phyloP scores from a whole-genome alignment of 1,284 basidiomycete species.

The Microstroma glucosiphilum region DNA sequence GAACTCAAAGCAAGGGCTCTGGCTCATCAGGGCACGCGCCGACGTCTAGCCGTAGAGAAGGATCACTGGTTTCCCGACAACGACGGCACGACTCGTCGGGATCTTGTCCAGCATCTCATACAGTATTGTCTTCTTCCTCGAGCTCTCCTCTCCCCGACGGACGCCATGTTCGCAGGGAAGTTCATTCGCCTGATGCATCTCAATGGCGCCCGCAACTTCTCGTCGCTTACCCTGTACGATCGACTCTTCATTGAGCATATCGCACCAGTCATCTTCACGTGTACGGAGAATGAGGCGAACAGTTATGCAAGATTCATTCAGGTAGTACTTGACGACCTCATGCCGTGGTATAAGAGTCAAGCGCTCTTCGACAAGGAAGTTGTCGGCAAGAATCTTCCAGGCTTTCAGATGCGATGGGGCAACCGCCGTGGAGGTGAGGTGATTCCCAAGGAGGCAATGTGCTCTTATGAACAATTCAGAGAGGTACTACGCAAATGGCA shows the following conservation, averaged over 20 bases:
- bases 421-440: conserved; percentile 29
- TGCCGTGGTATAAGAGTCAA: conserved; percentile 70
- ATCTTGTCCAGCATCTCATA: conserved; percentile 56
- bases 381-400: conserved; percentile 50
- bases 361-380: conserved; percentile 53
- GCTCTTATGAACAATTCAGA: conserved; percentile 68
- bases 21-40: conserved; percentile 66
- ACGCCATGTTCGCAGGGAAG: conserved; percentile 87
- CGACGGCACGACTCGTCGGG: conserved; percentile 15
- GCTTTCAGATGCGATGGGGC: conserved; percentile 42
- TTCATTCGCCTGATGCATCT: conserved; percentile 82
- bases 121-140: conserved; percentile 91
- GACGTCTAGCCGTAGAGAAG: conserved; percentile 73
- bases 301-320: conserved; percentile 78
- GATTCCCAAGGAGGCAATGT: conserved; percentile 58
- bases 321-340: conserved; percentile 68
- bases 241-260: conserved; percentile 38
- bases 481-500: conserved; percentile 75
- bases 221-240: conserved; percentile 76
- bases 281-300: conserved; percentile 89
- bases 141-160: conserved; percentile 84
- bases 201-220: conserved; percentile 78
- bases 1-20: conserved; percentile 72
- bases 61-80: conserved; percentile 68
- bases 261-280: conserved; percentile 78